Percentiles rank a stretch among this genome's conserved stretches.
Evolutionary conservation across 805 yeast genomes (phyloP).

Genomic region (Saturnispora ahearnii): DNA sequence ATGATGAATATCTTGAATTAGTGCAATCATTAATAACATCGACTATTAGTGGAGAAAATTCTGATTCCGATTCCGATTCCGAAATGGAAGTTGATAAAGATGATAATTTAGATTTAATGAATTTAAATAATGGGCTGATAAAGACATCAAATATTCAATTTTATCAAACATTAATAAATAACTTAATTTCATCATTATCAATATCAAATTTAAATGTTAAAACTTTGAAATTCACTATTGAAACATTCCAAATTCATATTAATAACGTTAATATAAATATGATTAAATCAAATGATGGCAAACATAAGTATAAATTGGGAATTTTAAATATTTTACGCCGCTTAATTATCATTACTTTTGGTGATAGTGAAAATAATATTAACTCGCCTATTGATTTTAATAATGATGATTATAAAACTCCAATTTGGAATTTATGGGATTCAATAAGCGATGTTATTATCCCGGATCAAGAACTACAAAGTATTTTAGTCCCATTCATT

Average conservation of each 20-base stretch:
- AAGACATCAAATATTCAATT: background rate
- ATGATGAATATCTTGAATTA: conserved; percentile 31
- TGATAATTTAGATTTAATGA: conserved; percentile 9
- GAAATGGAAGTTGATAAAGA: conserved; percentile 12
- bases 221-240: conserved; percentile 3
- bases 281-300: conserved; percentile 10
- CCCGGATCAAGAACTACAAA: conserved; percentile 33
- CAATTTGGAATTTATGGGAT: conserved; percentile 13
- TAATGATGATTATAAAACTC: background rate
- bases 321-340: conserved; percentile 21
- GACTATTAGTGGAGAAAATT: conserved; percentile 26
- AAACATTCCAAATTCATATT: background rate
- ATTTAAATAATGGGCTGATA: background rate
- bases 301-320: conserved; percentile 19
- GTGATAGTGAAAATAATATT: background rate
- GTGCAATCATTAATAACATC: conserved; percentile 16
- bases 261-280: conserved; percentile 2
- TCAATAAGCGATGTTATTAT: conserved; percentile 12
- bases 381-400: background rate
- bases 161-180: conserved; percentile 6
- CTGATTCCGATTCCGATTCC: conserved; percentile 32
- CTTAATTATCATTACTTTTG: conserved; percentile 1
- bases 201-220: background rate
- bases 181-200: conserved; percentile 7
- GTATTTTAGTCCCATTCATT: conserved; percentile 45